Evolutionary conservation across 345 rosid species (phyloP).

Genomic region (Lumnitzera littorea): DNA sequence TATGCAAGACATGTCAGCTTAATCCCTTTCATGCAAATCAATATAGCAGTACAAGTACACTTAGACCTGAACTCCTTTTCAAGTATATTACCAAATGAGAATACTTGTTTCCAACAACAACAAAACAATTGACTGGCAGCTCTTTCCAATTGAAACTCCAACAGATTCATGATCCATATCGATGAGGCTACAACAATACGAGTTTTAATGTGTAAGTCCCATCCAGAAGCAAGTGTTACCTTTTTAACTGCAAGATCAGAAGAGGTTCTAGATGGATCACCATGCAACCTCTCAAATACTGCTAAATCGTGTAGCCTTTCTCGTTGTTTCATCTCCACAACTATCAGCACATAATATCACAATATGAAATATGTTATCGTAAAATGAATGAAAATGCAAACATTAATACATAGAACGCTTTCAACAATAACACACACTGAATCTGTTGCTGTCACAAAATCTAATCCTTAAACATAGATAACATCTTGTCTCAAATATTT

Average conservation of each 20-base stretch:
- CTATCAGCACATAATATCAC: constrained; percentile 22
- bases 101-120: no score
- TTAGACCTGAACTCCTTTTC: not conserved
- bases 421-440: no score
- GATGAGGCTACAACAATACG: not conserved
- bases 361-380: not conserved
- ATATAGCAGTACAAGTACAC: not conserved
- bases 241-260: constrained; percentile 72
- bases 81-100: constrained; percentile 1
- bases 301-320: constrained; percentile 71
- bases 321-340: constrained; percentile 62
- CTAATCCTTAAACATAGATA: no score
- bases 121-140: not conserved
- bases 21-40: not conserved
- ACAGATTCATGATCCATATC: not conserved
- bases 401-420: not conserved
- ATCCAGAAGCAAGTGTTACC: constrained; percentile 27
- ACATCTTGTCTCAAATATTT: no score
- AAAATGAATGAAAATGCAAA: not conserved
- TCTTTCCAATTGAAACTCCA: not conserved
- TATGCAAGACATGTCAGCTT: not conserved
- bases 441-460: no score
- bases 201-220: not conserved
- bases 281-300: constrained; percentile 75
- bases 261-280: constrained; percentile 66